Base-by-base conservation (phyloP, 1,139 yeast genomes). In the Taphrina populina region DNA sequence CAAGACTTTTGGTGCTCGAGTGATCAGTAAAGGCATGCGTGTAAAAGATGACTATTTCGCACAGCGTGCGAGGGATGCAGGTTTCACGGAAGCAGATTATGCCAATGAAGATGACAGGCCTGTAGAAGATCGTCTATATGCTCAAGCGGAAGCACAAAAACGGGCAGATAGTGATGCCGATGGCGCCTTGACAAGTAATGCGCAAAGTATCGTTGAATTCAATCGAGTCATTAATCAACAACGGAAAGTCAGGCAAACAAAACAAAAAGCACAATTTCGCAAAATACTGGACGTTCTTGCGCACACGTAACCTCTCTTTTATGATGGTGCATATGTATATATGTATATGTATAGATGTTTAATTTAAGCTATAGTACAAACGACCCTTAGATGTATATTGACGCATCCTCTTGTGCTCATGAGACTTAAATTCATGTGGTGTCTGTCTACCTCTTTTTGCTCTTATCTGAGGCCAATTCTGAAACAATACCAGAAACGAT, bases 1-100 rank as follows among this genome's bases (percentile, higher is more conserved):
- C 66, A 72, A 88, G 58, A 81, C 79, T 63, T 85, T 84, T 69
- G 95, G 95, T 7, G 84, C 92, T 1, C 74, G 81, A 44, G 73
- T 83, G 44, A 71, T 86, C 37, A 73, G 73, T 11, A 75, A 76
- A 49, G 95, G 95, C 21, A 74, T 76, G 54, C 78, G 88, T 61
- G 81, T 84, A 8, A 69, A 71, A 17, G 95, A 85, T 68, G 95
- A 85, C 67, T 85, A 85, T 66, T 85, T 92, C 88, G 95, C 84
- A 66, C 78, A 76, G 34, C 69, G 73, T 39, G 84, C 86, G 0
- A 74, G 76, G 56, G 73, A 74, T 24, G 70, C 69, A 44, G 77
- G 75, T 59, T 71, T 76, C 41, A 60, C 63, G 17, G 79, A 76
- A 3, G 73, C 70, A 45, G 57, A 61, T 20, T 68, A 65, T 23